Evolutionary conservation across 257 asterid species (phyloP), one percentile per base, ranked within the genome.

Genomic region (Asclepias syriaca): DNA sequence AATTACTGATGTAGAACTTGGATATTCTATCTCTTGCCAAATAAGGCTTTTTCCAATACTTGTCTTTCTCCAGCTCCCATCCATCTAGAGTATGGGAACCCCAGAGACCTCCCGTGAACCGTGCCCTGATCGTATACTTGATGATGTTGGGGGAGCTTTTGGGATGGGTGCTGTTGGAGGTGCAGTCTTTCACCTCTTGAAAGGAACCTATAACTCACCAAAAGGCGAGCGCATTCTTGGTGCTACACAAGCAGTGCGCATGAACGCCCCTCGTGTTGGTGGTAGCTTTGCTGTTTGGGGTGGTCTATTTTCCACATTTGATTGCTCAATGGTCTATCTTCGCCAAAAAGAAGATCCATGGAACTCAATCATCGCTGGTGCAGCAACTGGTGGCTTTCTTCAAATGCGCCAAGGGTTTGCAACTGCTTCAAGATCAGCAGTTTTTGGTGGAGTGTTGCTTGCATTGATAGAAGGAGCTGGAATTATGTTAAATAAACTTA

Each of bases 201-300:
- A 86, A 79, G 98, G 97, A 12, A 76, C 73, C 58, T 89, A 89
- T 60, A 80, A 87, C 81, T 87, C 96, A 19, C 98, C 98, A 6
- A 87, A 83, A 81, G 97, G 98, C 1, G 96, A 90, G 85, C 96
- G 98, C 24, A 49, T 90, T 1, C 34, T 79, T 37, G 97, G 97
- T 32, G 98, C 89, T 13, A 77, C 89, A 40, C 97, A 93, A 77
- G 95, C 97, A 15, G 90, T 91, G 73, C 89, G 97, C 32, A 93
- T 93, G 98, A 93, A 93, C 66, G 98, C 98, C 0, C 91, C 97
- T 72, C 96, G 97, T 34, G 87, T 93, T 22, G 97, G 98, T 65
- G 98, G 98, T 32, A 85, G 98, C 84, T 93, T 93, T 80, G 98
- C 98, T 39, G 96, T 93, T 3, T 93, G 98, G 98, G 97, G 97